These are phyloP conservation scores for Phytophthora ohioensis DNA, from an alignment of 352 stramenopile species.

Conservation along the genomic window DNA sequence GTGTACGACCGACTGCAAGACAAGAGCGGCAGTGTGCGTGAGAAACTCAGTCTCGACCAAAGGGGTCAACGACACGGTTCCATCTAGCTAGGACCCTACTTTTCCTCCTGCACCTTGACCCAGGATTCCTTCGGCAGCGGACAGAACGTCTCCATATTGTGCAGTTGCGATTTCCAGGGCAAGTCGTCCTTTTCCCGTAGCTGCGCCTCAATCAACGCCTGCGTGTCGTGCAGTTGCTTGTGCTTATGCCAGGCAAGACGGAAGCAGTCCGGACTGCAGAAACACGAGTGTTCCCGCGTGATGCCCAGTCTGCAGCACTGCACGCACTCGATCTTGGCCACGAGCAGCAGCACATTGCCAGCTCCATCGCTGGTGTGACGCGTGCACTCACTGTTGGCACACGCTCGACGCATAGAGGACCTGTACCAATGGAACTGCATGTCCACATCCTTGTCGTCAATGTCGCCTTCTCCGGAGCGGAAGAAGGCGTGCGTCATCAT, in stretches of 20 bases:
- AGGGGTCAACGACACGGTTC: slow-evolving; percentile 32
- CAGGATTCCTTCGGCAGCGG: slow-evolving; percentile 61
- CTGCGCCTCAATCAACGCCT: slow-evolving; percentile 35
- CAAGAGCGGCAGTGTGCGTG: slow-evolving; percentile 41
- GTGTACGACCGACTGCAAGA: slow-evolving; percentile 72
- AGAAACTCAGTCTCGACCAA: slow-evolving; percentile 41
- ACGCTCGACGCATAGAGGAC: slow-evolving; percentile 62
- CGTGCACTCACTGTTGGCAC: slow-evolving; percentile 68
- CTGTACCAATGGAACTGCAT: slow-evolving; percentile 79
- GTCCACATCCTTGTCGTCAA: slow-evolving; percentile 75
- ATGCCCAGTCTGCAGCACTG: slow-evolving; percentile 73
- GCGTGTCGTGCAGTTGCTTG: slow-evolving; percentile 65
- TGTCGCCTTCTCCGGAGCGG: slow-evolving; percentile 70
- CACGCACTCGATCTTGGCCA: slow-evolving; percentile 80
- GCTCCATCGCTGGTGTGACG: slow-evolving; percentile 57
- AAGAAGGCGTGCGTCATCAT: slow-evolving; percentile 87
- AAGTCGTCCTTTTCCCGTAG: slow-evolving; percentile 26
- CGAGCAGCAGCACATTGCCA: slow-evolving; percentile 72
- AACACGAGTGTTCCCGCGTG: slow-evolving; percentile 72
- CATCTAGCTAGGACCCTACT: slow-evolving; percentile 52
- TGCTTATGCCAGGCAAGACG: slow-evolving; percentile 71
- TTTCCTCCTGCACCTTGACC: slow-evolving; percentile 72
- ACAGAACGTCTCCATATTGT: slow-evolving; percentile 68
- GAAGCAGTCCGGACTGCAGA: slow-evolving; percentile 77
- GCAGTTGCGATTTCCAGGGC: slow-evolving; percentile 69